phyloP scores from a whole-genome alignment of 768 basidiomycete genomes.

The Agrocybe pediades region DNA sequence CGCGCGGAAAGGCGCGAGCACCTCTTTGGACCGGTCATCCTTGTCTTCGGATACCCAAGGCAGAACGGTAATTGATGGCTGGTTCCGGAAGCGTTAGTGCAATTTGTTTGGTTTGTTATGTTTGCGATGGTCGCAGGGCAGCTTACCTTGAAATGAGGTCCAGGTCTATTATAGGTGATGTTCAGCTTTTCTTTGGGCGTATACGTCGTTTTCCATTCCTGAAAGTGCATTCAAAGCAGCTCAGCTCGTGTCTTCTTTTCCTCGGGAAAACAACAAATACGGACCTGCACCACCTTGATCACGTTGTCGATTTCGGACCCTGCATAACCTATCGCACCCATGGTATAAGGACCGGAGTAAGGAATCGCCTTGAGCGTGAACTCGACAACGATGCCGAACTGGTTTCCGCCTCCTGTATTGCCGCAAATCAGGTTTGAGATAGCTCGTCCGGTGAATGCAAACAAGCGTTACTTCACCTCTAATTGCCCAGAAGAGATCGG shows the following conservation, averaged over 20 bases:
- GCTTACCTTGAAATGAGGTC: constrained; percentile 9
- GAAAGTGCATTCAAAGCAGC: no score
- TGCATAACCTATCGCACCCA: constrained; percentile 5
- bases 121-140: not conserved
- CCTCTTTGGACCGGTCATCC: constrained; percentile 5
- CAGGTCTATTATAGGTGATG: constrained; percentile 9
- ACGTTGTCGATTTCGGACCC: constrained; percentile 5
- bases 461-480: constrained; percentile 12
- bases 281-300: constrained; percentile 6
- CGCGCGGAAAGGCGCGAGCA: constrained; percentile 21
- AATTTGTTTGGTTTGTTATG: not conserved
- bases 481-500: constrained; percentile 29
- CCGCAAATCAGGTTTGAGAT: not conserved
- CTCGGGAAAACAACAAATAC: not conserved
- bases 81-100: not conserved
- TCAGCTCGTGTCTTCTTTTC: no score
- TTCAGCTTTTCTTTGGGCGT: constrained; percentile 7
- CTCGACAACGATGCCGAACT: constrained; percentile 24
- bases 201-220: constrained; percentile 12
- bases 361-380: constrained; percentile 17
- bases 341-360: constrained; percentile 6
- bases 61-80: constrained; percentile 17
- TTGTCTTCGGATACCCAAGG: constrained; percentile 19
- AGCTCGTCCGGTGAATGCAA: no score
- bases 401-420: constrained; percentile 18